Evolutionary conservation across 2,329 filamentous ascomycete genomes (phyloP), one percentile per base, ranked within the genome.

Genomic region (Daldinia sp.): DNA sequence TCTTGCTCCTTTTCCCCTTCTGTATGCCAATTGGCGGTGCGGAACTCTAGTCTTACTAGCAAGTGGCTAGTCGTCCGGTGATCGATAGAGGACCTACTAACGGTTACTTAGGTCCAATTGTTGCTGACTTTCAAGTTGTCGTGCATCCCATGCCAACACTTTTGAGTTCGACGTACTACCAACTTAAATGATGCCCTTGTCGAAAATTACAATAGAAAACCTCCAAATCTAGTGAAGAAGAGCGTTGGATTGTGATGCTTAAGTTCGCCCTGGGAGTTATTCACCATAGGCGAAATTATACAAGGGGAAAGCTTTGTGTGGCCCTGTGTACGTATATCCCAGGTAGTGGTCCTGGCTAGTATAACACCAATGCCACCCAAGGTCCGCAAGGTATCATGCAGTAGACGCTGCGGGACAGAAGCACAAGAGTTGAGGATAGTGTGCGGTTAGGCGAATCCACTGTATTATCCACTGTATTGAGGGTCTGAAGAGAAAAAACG

Each of bases 11-110:
- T 51, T 51, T 33, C 46, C 26, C 28, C 46, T 51, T 42, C 63
- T 48, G 53, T 61, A 62, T 65, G 55, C 53, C 35, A 69, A 60
- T 63, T 67, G 60, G 63, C 59, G 67, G 67, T 61, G 58, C 63
- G 53, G 67, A 69, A 69, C 57, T 62, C 55, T 59, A 69, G 64
- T 70, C 64, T 69, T 65, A 67, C 69, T 72, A 70, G 67, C 56
- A 66, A 57, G 33, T 60, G 54, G 50, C 67, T 72, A 72, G 69
- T 65, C 62, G 50, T 63, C 55, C 35, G 66, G 54, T 63, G 53
- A 58, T 67, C 44, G 60, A 69, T 70, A 60, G 62, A 67, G 48
- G 62, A 67, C 58, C 61, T 56, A 62, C 58, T 70, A 56, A 57
- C 57, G 56, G 56, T 60, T 51, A 57, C 41, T 56, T 56, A 46